Evolutionary conservation across 1,139 yeast species (phyloP).

Genomic region (Sugiyamaella castrensis): DNA sequence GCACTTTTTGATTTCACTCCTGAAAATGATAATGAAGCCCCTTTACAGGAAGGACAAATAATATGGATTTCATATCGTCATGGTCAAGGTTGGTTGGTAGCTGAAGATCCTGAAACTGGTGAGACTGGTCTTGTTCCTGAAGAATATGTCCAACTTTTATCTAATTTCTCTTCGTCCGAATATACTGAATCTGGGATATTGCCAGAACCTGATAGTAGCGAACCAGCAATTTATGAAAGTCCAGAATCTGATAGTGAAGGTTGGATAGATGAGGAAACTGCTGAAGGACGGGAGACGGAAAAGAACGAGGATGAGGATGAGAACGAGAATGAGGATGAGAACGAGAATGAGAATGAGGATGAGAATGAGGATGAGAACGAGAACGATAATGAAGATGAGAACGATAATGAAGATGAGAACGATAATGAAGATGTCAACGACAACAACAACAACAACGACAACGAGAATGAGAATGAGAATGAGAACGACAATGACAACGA

Average conservation of each 20-base stretch:
- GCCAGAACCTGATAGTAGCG: conserved; percentile 8
- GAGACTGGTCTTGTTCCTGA: conserved; percentile 95
- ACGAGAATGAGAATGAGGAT: too few relatives aligned
- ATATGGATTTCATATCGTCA: conserved; percentile 87
- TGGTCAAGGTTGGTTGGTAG: conserved; percentile 99
- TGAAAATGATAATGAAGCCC: conserved; percentile 90
- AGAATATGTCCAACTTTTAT: conserved; percentile 69
- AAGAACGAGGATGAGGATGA: neutral
- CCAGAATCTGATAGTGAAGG: conserved; percentile 30
- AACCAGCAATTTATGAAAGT: conserved; percentile 18
- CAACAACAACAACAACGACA: too few relatives aligned
- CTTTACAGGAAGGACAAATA: conserved; percentile 72
- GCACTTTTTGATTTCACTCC: conserved; percentile 89
- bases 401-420: neutral
- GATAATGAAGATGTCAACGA: conserved; percentile 1
- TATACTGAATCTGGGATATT: conserved; percentile 17
- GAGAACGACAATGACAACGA: too few relatives aligned
- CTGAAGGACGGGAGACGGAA: neutral
- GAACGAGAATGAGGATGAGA: too few relatives aligned
- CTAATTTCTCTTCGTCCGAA: conserved; percentile 29
- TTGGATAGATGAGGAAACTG: conserved; percentile 38
- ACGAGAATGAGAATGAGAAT: too few relatives aligned
- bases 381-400: neutral
- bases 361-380: too few relatives aligned
- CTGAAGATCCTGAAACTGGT: conserved; percentile 73